Evolutionary conservation across 2,329 filamentous ascomycete genomes (phyloP), one percentile per base, ranked within the genome.

Genomic region (Arthrobotrys iridis): DNA sequence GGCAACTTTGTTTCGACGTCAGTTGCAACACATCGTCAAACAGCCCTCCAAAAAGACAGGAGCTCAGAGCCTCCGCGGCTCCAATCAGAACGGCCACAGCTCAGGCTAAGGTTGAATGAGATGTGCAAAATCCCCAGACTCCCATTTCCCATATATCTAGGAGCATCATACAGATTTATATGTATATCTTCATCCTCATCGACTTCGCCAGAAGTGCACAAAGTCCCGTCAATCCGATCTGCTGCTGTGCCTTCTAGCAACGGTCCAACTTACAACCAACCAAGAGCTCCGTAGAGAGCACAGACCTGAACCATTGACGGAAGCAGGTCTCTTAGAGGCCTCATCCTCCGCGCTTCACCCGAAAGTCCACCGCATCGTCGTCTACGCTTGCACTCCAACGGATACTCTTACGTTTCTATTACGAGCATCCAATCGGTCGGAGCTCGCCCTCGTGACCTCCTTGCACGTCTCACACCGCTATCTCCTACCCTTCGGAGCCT

Each of bases 381-480:
- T 65, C 59, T 50, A 65, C 58, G 66, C 66, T 64, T 71, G 48
- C 24, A 63, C 67, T 62, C 55, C 33, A 55, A 60, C 50, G 50
- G 68, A 62, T 74, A 45, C 62, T 75, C 8, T 75, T 75, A 75
- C 71, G 71, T 75, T 75, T 75, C 63, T 55, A 75, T 75, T 75
- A 75, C 71, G 71, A 62, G 57, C 40, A 33, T 46, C 58, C 60
- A 60, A 58, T 55, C 50, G 24, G 59, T 67, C 62, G 70, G 55
- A 60, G 52, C 55, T 62, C 52, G 43, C 70, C 52, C 68, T 48
- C 70, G 70, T 74, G 70, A 74, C 62, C 43, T 55, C 59, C 62
- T 62, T 41, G 18, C 55, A 41, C 45, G 70, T 66, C 62, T 74
- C 65, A 70, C 65, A 67, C 26, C 24, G 22, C 43, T 45, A 64